phyloP scores from a whole-genome alignment of 805 yeast species.

The fission yeast (Schizosaccharomyces pombe) region DNA sequence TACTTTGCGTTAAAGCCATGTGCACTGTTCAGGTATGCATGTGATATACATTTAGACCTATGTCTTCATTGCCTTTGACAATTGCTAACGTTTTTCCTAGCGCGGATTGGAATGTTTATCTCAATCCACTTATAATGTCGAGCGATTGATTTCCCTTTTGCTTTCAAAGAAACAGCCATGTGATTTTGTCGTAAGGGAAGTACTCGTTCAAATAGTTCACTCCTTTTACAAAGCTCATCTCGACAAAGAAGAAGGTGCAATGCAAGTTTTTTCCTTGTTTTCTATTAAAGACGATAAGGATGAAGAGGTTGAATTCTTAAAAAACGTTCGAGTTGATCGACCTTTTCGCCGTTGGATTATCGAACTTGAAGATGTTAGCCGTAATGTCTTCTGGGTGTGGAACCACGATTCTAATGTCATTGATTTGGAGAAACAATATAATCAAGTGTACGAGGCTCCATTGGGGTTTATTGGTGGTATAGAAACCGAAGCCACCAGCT shows the following conservation, averaged over 20 bases:
- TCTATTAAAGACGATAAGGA: neutral
- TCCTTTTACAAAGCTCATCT: neutral
- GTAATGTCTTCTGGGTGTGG: neutral
- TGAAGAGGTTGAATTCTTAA: neutral
- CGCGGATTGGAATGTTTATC: neutral
- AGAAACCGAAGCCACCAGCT: neutral
- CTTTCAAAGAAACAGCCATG: neutral
- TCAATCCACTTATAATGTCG: neutral
- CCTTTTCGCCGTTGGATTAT: neutral
- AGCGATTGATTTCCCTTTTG: neutral
- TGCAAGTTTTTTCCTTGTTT: neutral
- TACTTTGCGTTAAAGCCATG: neutral
- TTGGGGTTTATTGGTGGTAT: slow-evolving; percentile 1
- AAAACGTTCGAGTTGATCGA: neutral
- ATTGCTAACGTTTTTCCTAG: neutral
- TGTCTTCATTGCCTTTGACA: neutral
- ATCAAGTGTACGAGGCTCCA: neutral
- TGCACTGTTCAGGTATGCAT: neutral
- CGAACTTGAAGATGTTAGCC: neutral
- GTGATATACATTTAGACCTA: too few species aligned
- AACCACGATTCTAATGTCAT: neutral
- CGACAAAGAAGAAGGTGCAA: neutral
- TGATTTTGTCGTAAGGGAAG: neutral
- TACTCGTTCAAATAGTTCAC: neutral
- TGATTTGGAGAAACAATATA: neutral